Conservation (phyloP, 371 early-diverging fungal species). For the Dinochytrium kinnereticum region DNA sequence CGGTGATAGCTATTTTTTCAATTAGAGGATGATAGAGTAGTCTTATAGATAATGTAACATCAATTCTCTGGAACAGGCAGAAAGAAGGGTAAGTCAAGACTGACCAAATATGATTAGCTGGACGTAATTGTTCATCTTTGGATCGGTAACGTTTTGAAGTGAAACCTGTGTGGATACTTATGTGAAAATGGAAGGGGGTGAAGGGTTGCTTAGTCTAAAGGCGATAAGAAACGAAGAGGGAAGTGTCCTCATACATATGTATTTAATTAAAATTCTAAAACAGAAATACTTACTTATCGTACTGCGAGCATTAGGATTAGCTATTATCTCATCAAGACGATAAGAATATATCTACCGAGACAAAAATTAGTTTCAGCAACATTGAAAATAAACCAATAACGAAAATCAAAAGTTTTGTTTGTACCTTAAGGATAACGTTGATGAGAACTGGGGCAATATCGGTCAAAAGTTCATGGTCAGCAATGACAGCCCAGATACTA, state of each 20-base stretch:
- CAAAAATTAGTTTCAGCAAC: background rate
- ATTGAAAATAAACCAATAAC: background rate
- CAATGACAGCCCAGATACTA: slow-evolving; percentile 31
- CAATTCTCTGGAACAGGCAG: background rate
- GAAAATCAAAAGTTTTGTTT: background rate
- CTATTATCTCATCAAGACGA: slow-evolving; percentile 30
- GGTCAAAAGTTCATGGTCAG: slow-evolving; percentile 30
- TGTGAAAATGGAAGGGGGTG: background rate
- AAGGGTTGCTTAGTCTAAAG: too few relatives aligned
- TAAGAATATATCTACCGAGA: slow-evolving; percentile 28
- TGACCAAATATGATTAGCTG: slow-evolving; percentile 8
- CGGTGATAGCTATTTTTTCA: background rate
- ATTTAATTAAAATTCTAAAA: too few relatives aligned
- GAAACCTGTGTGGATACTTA: background rate
- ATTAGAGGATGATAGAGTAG: background rate
- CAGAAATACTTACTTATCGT: slow-evolving; percentile 14
- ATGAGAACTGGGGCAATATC: slow-evolving; percentile 31
- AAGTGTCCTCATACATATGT: too few relatives aligned
- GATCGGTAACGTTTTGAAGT: background rate
- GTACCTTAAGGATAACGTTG: slow-evolving; percentile 27
- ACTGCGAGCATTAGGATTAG: slow-evolving; percentile 24
- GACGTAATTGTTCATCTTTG: background rate
- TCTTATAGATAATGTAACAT: background rate
- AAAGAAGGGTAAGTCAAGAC: background rate
- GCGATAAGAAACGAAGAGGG: too few relatives aligned